phyloP scores from a whole-genome alignment of 306 rosid species.

The Citrullus mucosospermus region DNA sequence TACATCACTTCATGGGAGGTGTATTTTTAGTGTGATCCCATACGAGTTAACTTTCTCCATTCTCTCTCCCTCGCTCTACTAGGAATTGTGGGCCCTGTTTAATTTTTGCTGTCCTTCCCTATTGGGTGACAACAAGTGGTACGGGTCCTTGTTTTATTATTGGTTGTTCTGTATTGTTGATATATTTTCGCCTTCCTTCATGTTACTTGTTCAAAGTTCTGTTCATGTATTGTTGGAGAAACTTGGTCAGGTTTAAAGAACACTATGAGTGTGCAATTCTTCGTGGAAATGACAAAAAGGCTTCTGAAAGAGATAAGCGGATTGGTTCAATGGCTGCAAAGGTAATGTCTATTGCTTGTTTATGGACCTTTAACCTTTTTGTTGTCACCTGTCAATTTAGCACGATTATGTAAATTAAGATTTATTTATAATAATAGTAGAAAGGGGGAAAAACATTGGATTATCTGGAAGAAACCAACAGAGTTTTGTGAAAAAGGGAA shows the following conservation, averaged over 20 bases:
- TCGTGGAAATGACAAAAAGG: conserved; percentile 78
- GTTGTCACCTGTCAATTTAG: not conserved
- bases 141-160: not conserved
- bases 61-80: conserved; percentile 8
- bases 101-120: conserved; percentile 83
- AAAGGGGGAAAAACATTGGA: not conserved
- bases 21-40: not conserved
- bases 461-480: not conserved
- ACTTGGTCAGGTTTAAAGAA: conserved; percentile 62
- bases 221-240: conserved; percentile 4
- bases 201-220: conserved; percentile 6
- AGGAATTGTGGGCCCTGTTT: conserved; percentile 96
- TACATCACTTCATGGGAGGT: not conserved
- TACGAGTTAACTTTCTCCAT: not conserved
- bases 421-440: not conserved
- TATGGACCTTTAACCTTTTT: not conserved
- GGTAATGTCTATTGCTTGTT: conserved; percentile 31
- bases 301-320: conserved; percentile 61
- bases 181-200: conserved; percentile 8
- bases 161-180: not conserved
- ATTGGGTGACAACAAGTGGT: conserved; percentile 80
- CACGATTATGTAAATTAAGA: not conserved
- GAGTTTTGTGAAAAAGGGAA: not conserved
- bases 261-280: conserved; percentile 57
- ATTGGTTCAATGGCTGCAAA: conserved; percentile 62